A percentile compares a stretch with the other conserved stretches of the same genome.
These are phyloP conservation scores for Mycena metata DNA, from an alignment of 768 basidiomycete species.

Conservation along the genomic window DNA sequence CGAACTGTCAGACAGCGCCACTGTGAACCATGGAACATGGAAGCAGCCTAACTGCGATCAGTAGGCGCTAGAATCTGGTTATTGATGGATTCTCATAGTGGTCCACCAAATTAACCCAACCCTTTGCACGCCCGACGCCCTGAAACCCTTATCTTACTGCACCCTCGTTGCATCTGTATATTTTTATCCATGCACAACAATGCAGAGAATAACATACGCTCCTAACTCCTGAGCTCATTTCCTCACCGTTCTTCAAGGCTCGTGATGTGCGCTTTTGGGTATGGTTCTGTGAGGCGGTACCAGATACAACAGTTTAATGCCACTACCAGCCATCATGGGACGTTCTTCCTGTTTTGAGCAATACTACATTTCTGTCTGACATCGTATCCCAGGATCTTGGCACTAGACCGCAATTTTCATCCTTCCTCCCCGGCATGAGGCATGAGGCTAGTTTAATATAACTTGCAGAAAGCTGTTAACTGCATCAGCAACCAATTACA, in stretches of 20 bases:
- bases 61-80: constrained; percentile 11
- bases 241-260: constrained; percentile 10
- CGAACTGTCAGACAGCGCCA: constrained; percentile 17
- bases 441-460: constrained; percentile 13
- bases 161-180: constrained; percentile 9
- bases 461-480: constrained; percentile 13
- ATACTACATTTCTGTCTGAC: constrained; percentile 14
- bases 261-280: constrained; percentile 18
- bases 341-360: constrained; percentile 10
- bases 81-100: constrained; percentile 13
- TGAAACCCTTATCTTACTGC: constrained; percentile 5
- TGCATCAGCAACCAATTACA: constrained; percentile 11
- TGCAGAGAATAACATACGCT: constrained; percentile 17
- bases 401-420: constrained; percentile 7
- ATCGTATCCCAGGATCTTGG: constrained; percentile 12
- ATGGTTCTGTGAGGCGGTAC: constrained; percentile 13
- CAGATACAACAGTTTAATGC: constrained; percentile 17
- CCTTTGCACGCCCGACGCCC: constrained; percentile 10
- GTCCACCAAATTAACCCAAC: constrained; percentile 5
- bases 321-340: constrained; percentile 11
- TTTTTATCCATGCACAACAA: constrained; percentile 16
- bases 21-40: constrained; percentile 11
- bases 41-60: constrained; percentile 9
- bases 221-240: constrained; percentile 16
- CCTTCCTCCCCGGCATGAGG: constrained; percentile 11